Evolutionary conservation across 2,329 filamentous ascomycete genomes (phyloP), one percentile per base, ranked within the genome.

Genomic region (Epichloe typhina): DNA sequence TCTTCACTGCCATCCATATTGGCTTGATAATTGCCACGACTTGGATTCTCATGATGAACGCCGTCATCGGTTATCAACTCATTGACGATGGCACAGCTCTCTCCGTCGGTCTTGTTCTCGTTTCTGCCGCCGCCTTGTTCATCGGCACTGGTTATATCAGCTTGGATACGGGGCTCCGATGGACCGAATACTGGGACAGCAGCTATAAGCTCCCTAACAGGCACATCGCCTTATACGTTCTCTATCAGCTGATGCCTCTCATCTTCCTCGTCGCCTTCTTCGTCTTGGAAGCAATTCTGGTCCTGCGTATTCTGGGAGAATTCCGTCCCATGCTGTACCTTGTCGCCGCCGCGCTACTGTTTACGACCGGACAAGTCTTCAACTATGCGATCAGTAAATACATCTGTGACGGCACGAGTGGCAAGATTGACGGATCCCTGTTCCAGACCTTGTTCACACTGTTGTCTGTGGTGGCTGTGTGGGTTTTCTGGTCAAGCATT

Each of bases 401-500:
- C 65, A 88, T 98, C 54, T 98, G 93, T 73, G 75, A 83, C 21
- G 88, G 88, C 43, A 87, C 89, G 0, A 64, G 74, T 41, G 88
- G 89, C 57, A 89, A 86, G 66, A 94, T 98, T 62, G 91, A 98
- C 63, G 93, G 93, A 47, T 82, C 91, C 5, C 70, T 98, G 1
- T 98, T 98, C 66, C 80, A 96, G 67, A 95, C 90, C 0, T 72
- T 97, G 6, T 97, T 98, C 71, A 97, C 90, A 0, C 74, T 96
- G 1, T 71, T 91, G 12, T 77, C 90, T 0, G 88, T 98, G 4
- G 75, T 88, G 17, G 81, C 81, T 69, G 71, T 96, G 56, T 98
- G 93, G 90, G 68, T 87, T 52, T 98, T 98, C 74, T 98, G 93
- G 93, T 95, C 89, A 45, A 96, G 89, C 71, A 98, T 98, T 61